Percentiles rank a stretch among this genome's conserved stretches.
Evolutionary conservation across 768 basidiomycete species (phyloP).

Genomic region (Coprinopsis sp.): DNA sequence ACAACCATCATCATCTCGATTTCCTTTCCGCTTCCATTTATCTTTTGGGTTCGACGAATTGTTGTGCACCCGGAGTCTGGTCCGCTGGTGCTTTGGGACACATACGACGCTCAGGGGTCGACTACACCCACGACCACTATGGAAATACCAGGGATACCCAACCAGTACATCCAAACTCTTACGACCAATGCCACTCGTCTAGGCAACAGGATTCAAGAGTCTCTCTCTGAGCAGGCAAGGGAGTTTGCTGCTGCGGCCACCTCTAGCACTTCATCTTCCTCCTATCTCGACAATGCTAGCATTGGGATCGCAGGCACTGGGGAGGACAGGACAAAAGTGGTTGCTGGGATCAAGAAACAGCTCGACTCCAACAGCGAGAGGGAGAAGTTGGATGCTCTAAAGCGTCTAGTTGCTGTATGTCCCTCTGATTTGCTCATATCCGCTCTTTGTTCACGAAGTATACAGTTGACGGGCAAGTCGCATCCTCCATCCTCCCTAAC

Average conservation of each 20-base stretch:
- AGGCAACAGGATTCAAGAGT: conserved; percentile 79
- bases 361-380: conserved; percentile 84
- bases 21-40: not conserved
- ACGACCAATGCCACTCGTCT: conserved; percentile 83
- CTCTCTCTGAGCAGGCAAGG: conserved; percentile 74
- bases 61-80: no score
- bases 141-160: not conserved
- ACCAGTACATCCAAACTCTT: conserved; percentile 46
- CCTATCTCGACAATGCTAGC: conserved; percentile 62
- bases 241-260: conserved; percentile 59
- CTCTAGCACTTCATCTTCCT: conserved; percentile 44
- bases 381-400: conserved; percentile 94
- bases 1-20: not conserved
- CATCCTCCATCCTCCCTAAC: conserved; percentile 84
- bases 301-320: no score
- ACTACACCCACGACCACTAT: not conserved
- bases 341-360: conserved; percentile 58
- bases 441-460: conserved; percentile 1
- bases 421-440: not conserved
- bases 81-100: no score
- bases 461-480: conserved; percentile 86
- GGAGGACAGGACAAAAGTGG: conserved; percentile 71
- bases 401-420: conserved; percentile 87
- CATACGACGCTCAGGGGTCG: not conserved
- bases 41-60: not conserved